Evolutionary conservation across 73 alveolate species (phyloP).

Genomic region (Uronychia setigera): DNA sequence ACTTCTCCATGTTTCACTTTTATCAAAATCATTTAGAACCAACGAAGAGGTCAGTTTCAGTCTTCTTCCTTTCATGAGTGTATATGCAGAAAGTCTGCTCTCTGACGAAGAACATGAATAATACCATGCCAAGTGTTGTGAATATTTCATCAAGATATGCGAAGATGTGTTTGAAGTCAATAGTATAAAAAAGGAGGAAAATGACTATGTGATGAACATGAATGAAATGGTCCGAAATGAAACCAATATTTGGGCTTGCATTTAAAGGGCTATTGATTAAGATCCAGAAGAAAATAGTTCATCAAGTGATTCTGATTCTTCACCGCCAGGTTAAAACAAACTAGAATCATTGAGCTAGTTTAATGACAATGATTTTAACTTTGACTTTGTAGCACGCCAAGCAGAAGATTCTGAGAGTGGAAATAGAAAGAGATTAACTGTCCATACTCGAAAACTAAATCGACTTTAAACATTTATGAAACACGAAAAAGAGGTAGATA

Average conservation of each 20-base stretch:
- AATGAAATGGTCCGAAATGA: constrained; percentile 26
- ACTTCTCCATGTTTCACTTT: neutral
- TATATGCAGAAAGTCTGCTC: neutral
- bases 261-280: constrained; percentile 5
- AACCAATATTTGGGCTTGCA: constrained; percentile 55
- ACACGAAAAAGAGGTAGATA: neutral
- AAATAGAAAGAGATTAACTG: neutral
- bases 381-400: neutral
- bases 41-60: neutral
- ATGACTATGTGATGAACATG: neutral
- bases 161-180: neutral
- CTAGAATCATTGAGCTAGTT: neutral
- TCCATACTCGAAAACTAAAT: neutral
- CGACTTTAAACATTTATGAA: neutral
- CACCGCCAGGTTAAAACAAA: too few species aligned
- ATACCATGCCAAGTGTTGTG: constrained; percentile 24
- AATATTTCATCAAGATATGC: constrained; percentile 15
- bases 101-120: constrained; percentile 14
- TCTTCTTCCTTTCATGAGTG: neutral
- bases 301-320: neutral
- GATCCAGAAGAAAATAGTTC: neutral
- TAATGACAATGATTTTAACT: neutral
- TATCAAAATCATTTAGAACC: neutral
- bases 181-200: neutral
- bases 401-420: neutral